These are phyloP conservation scores for Claviceps pazoutovae DNA, from an alignment of 2,329 filamentous ascomycete species.

Conservation along the genomic window DNA sequence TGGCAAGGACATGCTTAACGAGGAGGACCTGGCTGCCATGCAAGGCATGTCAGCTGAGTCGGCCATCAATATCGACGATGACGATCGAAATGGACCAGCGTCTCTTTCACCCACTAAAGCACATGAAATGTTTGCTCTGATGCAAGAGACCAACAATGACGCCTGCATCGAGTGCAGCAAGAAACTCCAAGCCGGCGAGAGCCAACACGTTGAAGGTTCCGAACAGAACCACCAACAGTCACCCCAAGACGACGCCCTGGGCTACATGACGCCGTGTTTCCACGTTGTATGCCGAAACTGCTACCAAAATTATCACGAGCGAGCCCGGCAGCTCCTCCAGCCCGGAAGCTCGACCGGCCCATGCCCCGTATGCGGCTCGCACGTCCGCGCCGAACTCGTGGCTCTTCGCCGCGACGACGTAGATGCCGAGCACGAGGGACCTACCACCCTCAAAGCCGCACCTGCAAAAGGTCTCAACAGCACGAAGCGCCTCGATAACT, in stretches of 20 bases:
- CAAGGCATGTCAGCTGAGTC: slow-evolving; percentile 72
- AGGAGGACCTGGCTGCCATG: slow-evolving; percentile 67
- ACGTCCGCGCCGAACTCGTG: slow-evolving; percentile 51
- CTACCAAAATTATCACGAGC: slow-evolving; percentile 44
- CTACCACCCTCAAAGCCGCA: slow-evolving; percentile 21
- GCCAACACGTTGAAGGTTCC: slow-evolving; percentile 37
- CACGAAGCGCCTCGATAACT: slow-evolving; percentile 45
- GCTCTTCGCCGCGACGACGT: slow-evolving; percentile 51
- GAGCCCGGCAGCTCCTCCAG: slow-evolving; percentile 28
- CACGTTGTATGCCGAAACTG: slow-evolving; percentile 73
- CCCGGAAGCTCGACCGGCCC: slow-evolving; percentile 28
- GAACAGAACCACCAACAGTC: slow-evolving; percentile 32
- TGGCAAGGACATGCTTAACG: slow-evolving; percentile 76
- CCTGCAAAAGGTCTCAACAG: slow-evolving; percentile 23
- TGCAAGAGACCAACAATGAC: slow-evolving; percentile 70
- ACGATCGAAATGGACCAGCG: slow-evolving; percentile 45
- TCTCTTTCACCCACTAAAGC: slow-evolving; percentile 54
- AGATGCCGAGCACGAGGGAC: slow-evolving; percentile 41
- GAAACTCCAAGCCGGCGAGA: slow-evolving; percentile 43
- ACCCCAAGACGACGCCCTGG: slow-evolving; percentile 50
- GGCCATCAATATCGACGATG: slow-evolving; percentile 79
- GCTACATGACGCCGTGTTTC: slow-evolving; percentile 74
- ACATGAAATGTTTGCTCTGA: slow-evolving; percentile 72
- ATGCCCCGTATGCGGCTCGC: slow-evolving; percentile 56
- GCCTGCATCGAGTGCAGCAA: slow-evolving; percentile 56